phyloP scores from a whole-genome alignment of 495 filamentous ascomycete species.

The Penicillium angulare region DNA sequence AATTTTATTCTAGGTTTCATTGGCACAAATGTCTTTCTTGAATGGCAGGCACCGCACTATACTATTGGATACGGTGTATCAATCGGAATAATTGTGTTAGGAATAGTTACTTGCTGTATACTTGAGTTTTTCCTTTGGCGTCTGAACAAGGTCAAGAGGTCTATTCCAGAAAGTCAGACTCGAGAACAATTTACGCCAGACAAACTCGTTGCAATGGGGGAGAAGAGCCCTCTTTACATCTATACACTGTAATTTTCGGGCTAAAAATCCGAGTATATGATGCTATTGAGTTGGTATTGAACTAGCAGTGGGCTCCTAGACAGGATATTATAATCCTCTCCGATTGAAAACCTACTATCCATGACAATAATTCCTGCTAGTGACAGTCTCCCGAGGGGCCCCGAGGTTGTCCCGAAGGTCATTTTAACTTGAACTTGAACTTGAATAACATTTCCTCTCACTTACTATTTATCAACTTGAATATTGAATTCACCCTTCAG shows the following conservation, averaged over 20 bases:
- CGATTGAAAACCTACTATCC: too few relatives aligned
- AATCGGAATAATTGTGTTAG: neutral
- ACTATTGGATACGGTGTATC: conserved; percentile 1
- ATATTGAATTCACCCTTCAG: too few relatives aligned
- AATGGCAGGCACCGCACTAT: conserved; percentile 1
- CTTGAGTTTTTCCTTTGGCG: neutral
- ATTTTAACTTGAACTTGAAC: too few relatives aligned
- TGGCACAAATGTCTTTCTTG: conserved; percentile 2
- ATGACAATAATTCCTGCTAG: too few relatives aligned
- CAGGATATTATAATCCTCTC: too few relatives aligned
- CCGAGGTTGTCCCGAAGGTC: too few relatives aligned
- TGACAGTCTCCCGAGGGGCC: too few relatives aligned
- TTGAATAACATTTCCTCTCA: too few relatives aligned
- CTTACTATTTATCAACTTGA: too few relatives aligned
- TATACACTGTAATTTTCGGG: conserved; percentile 1
- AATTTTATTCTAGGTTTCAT: conserved; percentile 1
- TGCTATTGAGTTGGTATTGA: too few relatives aligned
- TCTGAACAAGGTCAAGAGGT: neutral
- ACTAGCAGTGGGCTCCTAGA: too few relatives aligned
- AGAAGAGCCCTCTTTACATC: neutral
- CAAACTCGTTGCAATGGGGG: neutral
- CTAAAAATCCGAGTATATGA: too few relatives aligned
- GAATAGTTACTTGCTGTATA: neutral
- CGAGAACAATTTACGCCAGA: neutral
- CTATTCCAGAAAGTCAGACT: neutral